Evolutionary conservation across 768 basidiomycete species (phyloP), one percentile per base, ranked within the genome.

Genomic region (Calvatia gigantea): DNA sequence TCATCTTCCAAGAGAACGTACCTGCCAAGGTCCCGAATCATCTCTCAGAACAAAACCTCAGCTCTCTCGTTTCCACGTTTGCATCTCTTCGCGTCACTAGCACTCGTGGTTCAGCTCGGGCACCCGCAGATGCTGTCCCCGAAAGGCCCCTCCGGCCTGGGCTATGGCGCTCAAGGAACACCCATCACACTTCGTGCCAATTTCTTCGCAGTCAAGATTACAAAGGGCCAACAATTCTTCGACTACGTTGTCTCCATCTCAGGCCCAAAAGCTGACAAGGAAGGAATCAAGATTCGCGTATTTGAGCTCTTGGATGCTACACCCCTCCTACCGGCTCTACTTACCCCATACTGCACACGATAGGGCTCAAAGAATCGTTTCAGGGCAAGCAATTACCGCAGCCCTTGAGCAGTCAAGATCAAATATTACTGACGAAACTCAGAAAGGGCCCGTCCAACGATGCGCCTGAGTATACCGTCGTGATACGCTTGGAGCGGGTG

Each of bases 221-320:
- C 73, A 3, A 75, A 75, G 41, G 72, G 73, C 0, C 54, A 41
- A 9, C 68, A 71, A 0, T 60, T 82, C 11, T 82, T 75, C 61
- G 83, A 86, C 55, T 87, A 86, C 61, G 66, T 65, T 15, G 73
- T 86, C 39, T 68, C 74, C 25, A 78, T 84, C 44, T 65, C 65
- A 9, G 54, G 54, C 23, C 81, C 82, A 0, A 73, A 73, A 50
- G 69, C 72, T 0, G 69, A 73, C 25, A 70, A 75, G 0, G 72
- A 73, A 19, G 63, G 75, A 11, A 64, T 79, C 14, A 79, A 76
- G 63, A 67, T 58, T 9, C 79, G 84, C 1, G 70, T 87, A 31
- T 78, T 86, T 58, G 63, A 79, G 43, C 66, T 85, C 15, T 65
- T 86, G 45, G 83, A 85, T n/a, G 60, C 58, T 64, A n/a, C 67